Conservation (phyloP, 768 basidiomycete species). For the Suillus discolor region DNA sequence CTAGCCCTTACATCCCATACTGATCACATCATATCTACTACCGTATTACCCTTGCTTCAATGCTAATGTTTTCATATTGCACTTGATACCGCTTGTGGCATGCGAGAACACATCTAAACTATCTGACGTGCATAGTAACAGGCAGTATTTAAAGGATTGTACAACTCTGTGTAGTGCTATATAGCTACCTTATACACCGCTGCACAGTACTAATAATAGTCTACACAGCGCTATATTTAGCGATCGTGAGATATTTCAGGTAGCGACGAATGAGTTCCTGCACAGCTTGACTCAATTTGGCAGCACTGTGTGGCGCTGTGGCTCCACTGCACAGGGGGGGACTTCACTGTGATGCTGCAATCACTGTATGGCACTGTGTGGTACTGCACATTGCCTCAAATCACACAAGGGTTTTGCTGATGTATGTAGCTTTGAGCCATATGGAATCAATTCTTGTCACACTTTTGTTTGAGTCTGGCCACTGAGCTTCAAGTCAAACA, state of each 20-base stretch:
- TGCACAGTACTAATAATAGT: neutral
- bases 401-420: no score
- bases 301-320: neutral
- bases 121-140: neutral
- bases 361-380: no score
- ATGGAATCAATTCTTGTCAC: no score
- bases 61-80: neutral
- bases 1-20: neutral
- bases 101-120: neutral
- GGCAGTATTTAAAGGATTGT: neutral
- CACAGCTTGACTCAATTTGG: neutral
- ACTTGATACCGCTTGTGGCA: neutral
- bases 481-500: no score
- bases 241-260: neutral
- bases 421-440: no score
- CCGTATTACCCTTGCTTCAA: neutral
- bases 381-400: no score
- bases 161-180: neutral
- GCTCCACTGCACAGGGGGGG: no score
- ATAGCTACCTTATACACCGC: neutral
- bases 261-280: neutral
- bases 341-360: no score
- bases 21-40: neutral
- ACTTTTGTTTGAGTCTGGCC: no score
- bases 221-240: neutral